Conservation (phyloP, 129 eudicot species). For the Kitagawia praeruptora region DNA sequence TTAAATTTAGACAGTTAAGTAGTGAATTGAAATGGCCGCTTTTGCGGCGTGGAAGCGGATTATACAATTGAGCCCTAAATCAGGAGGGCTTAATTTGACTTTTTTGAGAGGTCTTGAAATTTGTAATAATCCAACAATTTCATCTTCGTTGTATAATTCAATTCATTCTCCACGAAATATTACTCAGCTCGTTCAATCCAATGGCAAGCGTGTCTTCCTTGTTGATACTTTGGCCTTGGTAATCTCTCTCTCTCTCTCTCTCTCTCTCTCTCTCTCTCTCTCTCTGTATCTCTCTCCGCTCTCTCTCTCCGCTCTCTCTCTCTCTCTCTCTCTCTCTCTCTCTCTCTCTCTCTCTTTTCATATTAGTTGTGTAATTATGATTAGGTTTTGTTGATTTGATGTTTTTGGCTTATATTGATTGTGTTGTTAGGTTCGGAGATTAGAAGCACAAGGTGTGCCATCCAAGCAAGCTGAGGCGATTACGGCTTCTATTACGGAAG, state of each 20-base stretch:
- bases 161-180: conserved; percentile 25
- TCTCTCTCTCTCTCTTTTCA: background rate
- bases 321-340: too few relatives aligned
- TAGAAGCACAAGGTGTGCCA: conserved; percentile 84
- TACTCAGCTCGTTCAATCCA: conserved; percentile 54
- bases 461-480: conserved; percentile 86
- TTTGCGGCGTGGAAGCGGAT: conserved; percentile 57
- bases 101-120: conserved; percentile 10
- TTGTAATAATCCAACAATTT: background rate
- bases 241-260: conserved; percentile 11
- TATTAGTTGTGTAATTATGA: background rate
- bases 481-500: conserved; percentile 64
- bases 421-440: conserved; percentile 56
- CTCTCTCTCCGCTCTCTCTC: too few relatives aligned
- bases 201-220: conserved; percentile 64
- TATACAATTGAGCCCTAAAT: conserved; percentile 29
- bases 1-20: background rate
- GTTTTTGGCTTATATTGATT: background rate
- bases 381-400: background rate
- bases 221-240: conserved; percentile 93
- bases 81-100: conserved; percentile 14
- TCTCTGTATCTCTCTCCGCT: background rate
- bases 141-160: conserved; percentile 13
- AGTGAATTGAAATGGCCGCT: conserved; percentile 46
- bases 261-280: background rate